phyloP scores from a whole-genome alignment of 768 basidiomycete genomes.

The Strobilomyces confusus region DNA sequence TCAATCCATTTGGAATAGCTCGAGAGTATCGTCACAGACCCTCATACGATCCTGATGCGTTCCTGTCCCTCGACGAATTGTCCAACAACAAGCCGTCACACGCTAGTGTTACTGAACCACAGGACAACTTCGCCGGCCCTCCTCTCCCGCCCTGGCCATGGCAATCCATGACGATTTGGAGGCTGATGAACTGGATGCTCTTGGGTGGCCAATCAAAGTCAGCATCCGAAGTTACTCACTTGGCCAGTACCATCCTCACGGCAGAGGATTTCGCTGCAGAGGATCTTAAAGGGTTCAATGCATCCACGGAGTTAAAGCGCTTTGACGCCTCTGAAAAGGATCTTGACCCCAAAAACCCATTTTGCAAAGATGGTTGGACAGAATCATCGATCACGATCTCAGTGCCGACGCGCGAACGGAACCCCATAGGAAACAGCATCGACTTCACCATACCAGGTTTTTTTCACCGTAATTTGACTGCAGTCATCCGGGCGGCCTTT shows the following conservation, averaged over 20 bases:
- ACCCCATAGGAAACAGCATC: neutral
- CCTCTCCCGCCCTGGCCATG: constrained; percentile 13
- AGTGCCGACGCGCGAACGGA: neutral
- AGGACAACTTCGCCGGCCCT: too few species aligned
- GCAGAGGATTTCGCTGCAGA: neutral
- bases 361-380: neutral
- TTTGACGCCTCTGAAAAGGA: neutral
- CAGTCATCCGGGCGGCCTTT: neutral
- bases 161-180: constrained; percentile 7
- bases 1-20: too few species aligned
- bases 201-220: constrained; percentile 7
- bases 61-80: neutral
- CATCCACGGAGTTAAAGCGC: neutral
- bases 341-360: neutral
- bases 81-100: neutral
- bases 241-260: neutral
- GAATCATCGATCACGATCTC: neutral
- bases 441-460: neutral
- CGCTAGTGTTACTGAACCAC: neutral
- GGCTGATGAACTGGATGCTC: constrained; percentile 16
- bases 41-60: neutral
- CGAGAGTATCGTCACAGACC: neutral
- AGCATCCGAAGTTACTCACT: neutral
- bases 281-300: neutral
- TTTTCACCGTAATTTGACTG: neutral